A percentile compares a stretch with the other conserved stretches of the same genome.
Evolutionary conservation across 2,329 filamentous ascomycete genomes (phyloP).

Genomic region (Fonsecaea erecta): DNA sequence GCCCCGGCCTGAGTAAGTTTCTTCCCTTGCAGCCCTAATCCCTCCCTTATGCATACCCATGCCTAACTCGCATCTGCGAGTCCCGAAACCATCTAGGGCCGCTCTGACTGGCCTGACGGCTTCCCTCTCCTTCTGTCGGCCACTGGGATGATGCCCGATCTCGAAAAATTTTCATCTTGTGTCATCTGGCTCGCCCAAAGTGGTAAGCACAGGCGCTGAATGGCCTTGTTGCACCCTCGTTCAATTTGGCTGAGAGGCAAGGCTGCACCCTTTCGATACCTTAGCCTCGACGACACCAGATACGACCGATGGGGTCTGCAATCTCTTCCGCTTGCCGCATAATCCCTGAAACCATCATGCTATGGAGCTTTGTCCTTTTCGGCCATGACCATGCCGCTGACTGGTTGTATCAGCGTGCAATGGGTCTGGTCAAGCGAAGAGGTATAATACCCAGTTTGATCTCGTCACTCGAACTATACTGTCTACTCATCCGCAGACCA

Average conservation of each 20-base stretch:
- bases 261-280: slow-evolving; percentile 29
- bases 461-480: slow-evolving; percentile 20
- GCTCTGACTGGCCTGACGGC: slow-evolving; percentile 23
- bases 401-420: slow-evolving; percentile 10
- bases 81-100: slow-evolving; percentile 15
- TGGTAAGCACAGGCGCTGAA: slow-evolving; percentile 27
- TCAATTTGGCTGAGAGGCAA: slow-evolving; percentile 24
- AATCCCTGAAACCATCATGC: slow-evolving; percentile 25
- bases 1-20: slow-evolving; percentile 13
- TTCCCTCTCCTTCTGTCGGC: slow-evolving; percentile 11
- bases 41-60: slow-evolving; percentile 18
- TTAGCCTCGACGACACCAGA: slow-evolving; percentile 28
- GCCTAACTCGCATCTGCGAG: slow-evolving; percentile 21
- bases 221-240: slow-evolving; percentile 19
- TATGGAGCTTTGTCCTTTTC: slow-evolving; percentile 18
- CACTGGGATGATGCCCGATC: slow-evolving; percentile 20
- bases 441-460: slow-evolving; percentile 29
- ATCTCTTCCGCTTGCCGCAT: slow-evolving; percentile 31
- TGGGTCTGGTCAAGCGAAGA: slow-evolving; percentile 16
- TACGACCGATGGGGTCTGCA: slow-evolving; percentile 27
- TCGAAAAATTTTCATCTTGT: slow-evolving; percentile 30
- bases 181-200: slow-evolving; percentile 31
- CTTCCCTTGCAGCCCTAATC: slow-evolving; percentile 12
- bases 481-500: slow-evolving; percentile 18
- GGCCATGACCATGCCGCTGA: slow-evolving; percentile 26